Base-by-base conservation (phyloP, 1,284 basidiomycete genomes). In the Ustilago xerochloae region DNA sequence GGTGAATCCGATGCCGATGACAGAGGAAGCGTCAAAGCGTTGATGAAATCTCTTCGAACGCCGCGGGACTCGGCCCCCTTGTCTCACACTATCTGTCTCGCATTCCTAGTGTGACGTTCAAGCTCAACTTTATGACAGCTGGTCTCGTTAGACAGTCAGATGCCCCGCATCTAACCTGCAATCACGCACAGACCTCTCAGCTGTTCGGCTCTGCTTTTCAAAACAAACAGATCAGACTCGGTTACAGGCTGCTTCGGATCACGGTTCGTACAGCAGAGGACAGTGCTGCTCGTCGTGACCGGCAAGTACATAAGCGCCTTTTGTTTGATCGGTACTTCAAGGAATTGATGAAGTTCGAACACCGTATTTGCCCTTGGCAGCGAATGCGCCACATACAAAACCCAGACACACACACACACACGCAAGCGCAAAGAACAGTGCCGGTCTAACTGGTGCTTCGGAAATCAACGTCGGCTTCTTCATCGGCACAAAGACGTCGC, bases 391-490 rank as follows among this genome's bases (percentile, higher is more conserved):
- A n/a, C n/a, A n/a, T n/a, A n/a, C n/a, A n/a, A n/a, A n/a, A n/a
- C 12, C 3, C n/a, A 18, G 7, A 39, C 38, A 39, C 38, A 39
- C 6, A 20, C 18, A 6, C 10, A 41, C 4, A 41, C 4, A 20
- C 6, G 6, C 6, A 7, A 9, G 18, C n/a, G 39, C 13, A n/a
- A n/a, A n/a, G n/a, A n/a, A n/a, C n/a, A n/a, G n/a, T n/a, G n/a
- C n/a, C n/a, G n/a, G n/a, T n/a, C n/a, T n/a, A n/a, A n/a, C n/a
- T n/a, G n/a, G n/a, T n/a, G n/a, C 16, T 36, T 51, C 60, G 41
- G 61, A 56, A 22, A 36, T 35, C 61, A 51, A 50, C 47, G 33
- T 28, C 33, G 16, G 10, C 29, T 51, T 51, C 53, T 41, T 32
- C 24, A 9, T 41, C 46, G 54, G 53, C 12, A 45, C 18, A 50